Evolutionary conservation across 2,329 filamentous ascomycete species (phyloP), one percentile per base, ranked within the genome.

Genomic region (Alternaria novae-zelandiae): DNA sequence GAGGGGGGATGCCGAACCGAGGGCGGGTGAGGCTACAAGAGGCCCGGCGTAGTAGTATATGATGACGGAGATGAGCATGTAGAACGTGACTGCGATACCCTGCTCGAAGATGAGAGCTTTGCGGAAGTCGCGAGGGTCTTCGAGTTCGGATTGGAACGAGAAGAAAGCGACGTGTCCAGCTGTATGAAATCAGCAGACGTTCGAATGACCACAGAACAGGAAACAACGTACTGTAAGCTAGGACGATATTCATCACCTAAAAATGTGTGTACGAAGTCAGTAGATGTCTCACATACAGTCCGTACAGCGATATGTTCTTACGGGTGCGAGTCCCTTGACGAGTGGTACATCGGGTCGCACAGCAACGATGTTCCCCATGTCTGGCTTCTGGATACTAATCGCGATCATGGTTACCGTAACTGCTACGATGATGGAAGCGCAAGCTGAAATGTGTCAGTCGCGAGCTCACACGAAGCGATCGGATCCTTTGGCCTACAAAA

Each of bases 151-250:
- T 71, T 90, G 87, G 74, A 92, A 86, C 65, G 83, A 84, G 77
- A 91, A 91, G 81, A 91, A 91, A 65, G 88, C 88, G n/a, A 89
- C 87, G 72, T 90, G 88, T 32, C 88, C 88, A 57, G 80, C 82
- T 78, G 21, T 4, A 26, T 15, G 28, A 9, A 1, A 43, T 67
- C 13, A 66, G 57, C 17, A 30, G 21, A 25, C 5, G 12, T 6
- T 47, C 1, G n/a, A 10, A 43, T 21, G 4, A 59, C 17, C 7
- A 36, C 2, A 23, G 32, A 36, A 50, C 17, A 3, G 57, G 46
- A 25, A n/a, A 9, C 12, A 36, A 69, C 73, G 57, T 72, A 76
- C 87, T 86, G 81, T 90, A 93, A 59, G 91, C 90, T 64, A 93
- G 88, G 64, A 91, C 84, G 57, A 93, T 92, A 80, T 92, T 92